These are phyloP conservation scores for Zangia roseola DNA, from an alignment of 768 basidiomycete genomes.

Conservation along the genomic window DNA sequence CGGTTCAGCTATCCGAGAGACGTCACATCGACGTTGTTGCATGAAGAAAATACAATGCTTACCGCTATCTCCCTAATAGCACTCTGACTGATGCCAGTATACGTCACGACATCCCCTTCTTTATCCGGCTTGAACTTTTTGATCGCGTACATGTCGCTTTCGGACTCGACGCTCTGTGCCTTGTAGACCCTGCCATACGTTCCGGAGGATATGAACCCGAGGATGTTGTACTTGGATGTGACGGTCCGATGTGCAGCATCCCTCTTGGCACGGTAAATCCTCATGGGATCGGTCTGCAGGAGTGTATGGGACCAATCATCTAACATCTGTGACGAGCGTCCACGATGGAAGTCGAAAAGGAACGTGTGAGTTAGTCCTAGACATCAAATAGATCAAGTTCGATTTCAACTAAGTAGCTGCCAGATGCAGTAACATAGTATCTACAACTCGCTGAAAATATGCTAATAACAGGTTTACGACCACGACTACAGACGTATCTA, in stretches of 20 bases:
- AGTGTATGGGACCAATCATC: conserved; percentile 38
- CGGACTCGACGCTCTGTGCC: conserved; percentile 73
- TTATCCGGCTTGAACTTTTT: conserved; percentile 99
- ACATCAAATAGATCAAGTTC: too few relatives aligned
- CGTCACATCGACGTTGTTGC: conserved; percentile 15
- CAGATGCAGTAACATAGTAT: too few relatives aligned
- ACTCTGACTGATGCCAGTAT: conserved; percentile 97
- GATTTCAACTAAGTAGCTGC: too few relatives aligned
- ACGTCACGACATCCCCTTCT: conserved; percentile 93
- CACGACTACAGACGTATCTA: not conserved
- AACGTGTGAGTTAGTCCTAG: not conserved
- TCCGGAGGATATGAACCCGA: conserved; percentile 97
- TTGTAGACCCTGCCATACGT: conserved; percentile 99
- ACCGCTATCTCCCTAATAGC: conserved; percentile 97
- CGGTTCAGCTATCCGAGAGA: conserved; percentile 64
- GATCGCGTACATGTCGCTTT: conserved; percentile 82
- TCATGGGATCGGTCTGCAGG: conserved; percentile 72
- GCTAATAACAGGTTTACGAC: not conserved
- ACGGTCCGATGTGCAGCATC: conserved; percentile 69
- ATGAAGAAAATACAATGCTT: conserved; percentile 25
- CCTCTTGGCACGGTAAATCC: conserved; percentile 75
- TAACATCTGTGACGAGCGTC: conserved; percentile 21
- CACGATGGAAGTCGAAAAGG: not conserved
- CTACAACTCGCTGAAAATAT: too few relatives aligned
- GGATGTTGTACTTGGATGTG: conserved; percentile 81